These are phyloP conservation scores for Aspergillus nidulans DNA, from an alignment of 495 filamentous ascomycete genomes.

Conservation along the genomic window DNA sequence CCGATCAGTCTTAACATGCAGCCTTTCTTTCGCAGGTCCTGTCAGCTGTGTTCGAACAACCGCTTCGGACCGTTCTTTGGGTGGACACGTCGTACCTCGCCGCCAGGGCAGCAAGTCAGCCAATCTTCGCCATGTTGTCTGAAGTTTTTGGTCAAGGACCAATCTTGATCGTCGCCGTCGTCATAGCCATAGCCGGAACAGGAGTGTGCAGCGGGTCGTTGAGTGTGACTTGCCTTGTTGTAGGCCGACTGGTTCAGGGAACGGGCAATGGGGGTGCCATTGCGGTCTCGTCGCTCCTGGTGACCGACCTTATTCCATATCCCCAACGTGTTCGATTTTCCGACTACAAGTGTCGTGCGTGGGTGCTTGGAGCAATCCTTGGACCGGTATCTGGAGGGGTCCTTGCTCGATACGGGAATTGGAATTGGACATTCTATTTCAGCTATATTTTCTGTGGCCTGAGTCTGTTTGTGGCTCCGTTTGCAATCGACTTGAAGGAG, in stretches of 20 bases:
- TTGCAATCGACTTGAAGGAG: conserved; percentile 30
- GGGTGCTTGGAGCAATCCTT: conserved; percentile 31
- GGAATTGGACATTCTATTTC: conserved; percentile 42
- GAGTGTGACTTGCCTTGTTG: conserved; percentile 56
- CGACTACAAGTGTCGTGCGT: conserved; percentile 32
- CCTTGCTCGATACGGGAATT: conserved; percentile 31
- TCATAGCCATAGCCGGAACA: conserved; percentile 55
- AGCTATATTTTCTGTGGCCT: conserved; percentile 39
- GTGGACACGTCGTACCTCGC: conserved; percentile 37
- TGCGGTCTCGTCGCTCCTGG: conserved; percentile 57
- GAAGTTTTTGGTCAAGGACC: conserved; percentile 37
- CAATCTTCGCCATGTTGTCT: conserved; percentile 37
- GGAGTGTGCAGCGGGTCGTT: conserved; percentile 56
- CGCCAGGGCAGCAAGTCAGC: conserved; percentile 33
- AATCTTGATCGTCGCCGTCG: conserved; percentile 46
- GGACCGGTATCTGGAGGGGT: conserved; percentile 38
- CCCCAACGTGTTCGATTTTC: conserved; percentile 37
- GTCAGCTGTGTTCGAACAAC: conserved; percentile 23
- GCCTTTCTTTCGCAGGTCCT: conserved; percentile 20
- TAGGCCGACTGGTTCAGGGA: conserved; percentile 65
- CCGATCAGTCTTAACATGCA: not conserved
- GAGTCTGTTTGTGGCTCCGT: conserved; percentile 31
- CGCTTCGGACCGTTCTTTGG: conserved; percentile 37
- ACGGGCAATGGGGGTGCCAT: conserved; percentile 69
- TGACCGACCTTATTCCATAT: conserved; percentile 57